Percentiles rank a stretch among this genome's conserved stretches.
Evolutionary conservation across 495 filamentous ascomycete species (phyloP).

Genomic region (Cenococcum geophilum): DNA sequence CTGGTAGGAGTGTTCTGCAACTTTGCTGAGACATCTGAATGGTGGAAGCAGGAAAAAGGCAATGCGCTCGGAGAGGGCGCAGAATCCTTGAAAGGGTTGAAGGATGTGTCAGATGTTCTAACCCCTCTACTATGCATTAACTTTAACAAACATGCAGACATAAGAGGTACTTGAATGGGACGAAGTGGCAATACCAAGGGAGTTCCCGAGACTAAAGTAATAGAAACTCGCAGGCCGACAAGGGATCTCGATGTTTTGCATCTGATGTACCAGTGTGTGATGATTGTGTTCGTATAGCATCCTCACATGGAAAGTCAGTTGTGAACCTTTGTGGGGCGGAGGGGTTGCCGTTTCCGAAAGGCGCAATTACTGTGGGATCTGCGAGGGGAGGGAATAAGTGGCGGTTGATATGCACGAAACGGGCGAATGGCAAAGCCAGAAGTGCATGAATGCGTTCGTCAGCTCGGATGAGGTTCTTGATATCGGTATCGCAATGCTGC

Average conservation of each 20-base stretch:
- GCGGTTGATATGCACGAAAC: not conserved
- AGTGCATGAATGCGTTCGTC: not conserved
- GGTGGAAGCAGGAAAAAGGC: too few relatives aligned
- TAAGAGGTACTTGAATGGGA: not conserved
- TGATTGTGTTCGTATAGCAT: not conserved
- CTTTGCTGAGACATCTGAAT: too few relatives aligned
- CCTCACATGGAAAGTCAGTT: slow-evolving; percentile 1
- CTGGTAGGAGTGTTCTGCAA: too few relatives aligned
- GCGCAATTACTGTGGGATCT: not conserved
- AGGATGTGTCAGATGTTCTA: too few relatives aligned
- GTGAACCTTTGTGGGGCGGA: not conserved
- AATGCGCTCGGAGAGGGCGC: too few relatives aligned
- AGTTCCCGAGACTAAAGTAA: not conserved
- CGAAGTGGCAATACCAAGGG: not conserved
- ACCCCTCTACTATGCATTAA: too few relatives aligned
- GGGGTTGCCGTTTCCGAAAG: not conserved
- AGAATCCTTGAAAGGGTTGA: too few relatives aligned
- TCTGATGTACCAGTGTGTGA: too few relatives aligned
- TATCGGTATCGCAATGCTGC: not conserved
- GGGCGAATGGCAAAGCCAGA: not conserved
- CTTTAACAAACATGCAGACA: not conserved
- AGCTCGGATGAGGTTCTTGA: not conserved
- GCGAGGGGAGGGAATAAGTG: not conserved
- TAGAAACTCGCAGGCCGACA: not conserved
- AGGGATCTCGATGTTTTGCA: slow-evolving; percentile 6